Base-by-base conservation (phyloP, 768 basidiomycete species). In the Boletus rubroflammeus region DNA sequence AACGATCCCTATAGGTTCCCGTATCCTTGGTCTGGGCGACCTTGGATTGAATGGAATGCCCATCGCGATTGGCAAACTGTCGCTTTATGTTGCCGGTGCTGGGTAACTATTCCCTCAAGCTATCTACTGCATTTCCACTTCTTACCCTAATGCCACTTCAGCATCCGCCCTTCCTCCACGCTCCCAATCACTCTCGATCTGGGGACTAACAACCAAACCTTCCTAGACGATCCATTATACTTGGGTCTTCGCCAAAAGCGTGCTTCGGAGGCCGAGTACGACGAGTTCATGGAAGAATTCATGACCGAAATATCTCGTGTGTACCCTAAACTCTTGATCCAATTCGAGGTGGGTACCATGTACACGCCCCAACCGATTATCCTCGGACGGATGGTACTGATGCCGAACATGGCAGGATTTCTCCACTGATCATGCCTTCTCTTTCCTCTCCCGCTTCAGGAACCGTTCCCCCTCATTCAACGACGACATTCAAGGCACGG, bases 401-500 rank as follows among this genome's bases (percentile, higher is more conserved):
- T 34, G 15, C 8, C 19, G 6, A 41, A 11, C 15, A 25, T 63
- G 3, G 11, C 48, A 92, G 83, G 93, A 97, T 75, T 97, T 94
- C 74, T 86, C 90, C 31, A 93, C 91, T 3, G 88, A 96, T 57
- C 86, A 93, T 57, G 94, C 94, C 0, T 97, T 97, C 76, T 74
- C 80, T 50, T 94, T 90, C 71, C 83, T 96, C 29, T 81, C 85
- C 38, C 76, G 81, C 39, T 93, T 86, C 76, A 82, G 89, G 52
- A 71, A 85, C 57, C 78, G 83, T 50, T 93, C 90, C 67, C 84
- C 84, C 23, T 75, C 89, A 32, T 93, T 93, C 78, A 93, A 93
- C 66, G 93, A 96, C 60, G 92, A 95, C 65, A 92, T 94, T 59
- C 91, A 93, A 67, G 86, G 83, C 38, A 98, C 94, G 2, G 94